Conservation (phyloP, 2,329 filamentous ascomycete genomes). For the Didymella exigua region DNA sequence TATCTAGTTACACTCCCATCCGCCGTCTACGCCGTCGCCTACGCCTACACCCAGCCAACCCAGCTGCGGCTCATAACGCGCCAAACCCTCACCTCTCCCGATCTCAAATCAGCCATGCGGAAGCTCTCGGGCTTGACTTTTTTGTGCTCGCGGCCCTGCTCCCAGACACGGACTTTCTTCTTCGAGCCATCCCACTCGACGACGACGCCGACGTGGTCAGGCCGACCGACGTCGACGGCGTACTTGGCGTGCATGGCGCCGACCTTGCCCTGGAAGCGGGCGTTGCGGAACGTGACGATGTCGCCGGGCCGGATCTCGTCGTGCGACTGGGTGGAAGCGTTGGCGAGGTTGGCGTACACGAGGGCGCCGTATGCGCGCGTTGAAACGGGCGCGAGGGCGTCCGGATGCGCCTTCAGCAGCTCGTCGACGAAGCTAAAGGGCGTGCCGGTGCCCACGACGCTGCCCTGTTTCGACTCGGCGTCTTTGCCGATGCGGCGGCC, state of each 20-base stretch:
- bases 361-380: slow-evolving; percentile 87
- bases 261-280: slow-evolving; percentile 92
- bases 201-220: slow-evolving; percentile 86
- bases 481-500: slow-evolving; percentile 78
- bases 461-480: slow-evolving; percentile 74
- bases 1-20: too few relatives aligned
- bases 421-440: slow-evolving; percentile 79
- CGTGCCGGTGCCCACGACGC: slow-evolving; percentile 81
- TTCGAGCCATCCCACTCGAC: slow-evolving; percentile 98
- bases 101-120: slow-evolving; percentile 87
- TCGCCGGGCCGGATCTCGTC: slow-evolving; percentile 95
- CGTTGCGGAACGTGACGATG: slow-evolving; percentile 89
- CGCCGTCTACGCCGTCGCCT: not conserved
- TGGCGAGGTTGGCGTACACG: slow-evolving; percentile 93
- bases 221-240: slow-evolving; percentile 82
- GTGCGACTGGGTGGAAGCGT: slow-evolving; percentile 85
- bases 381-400: slow-evolving; percentile 83
- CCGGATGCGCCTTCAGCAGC: slow-evolving; percentile 73
- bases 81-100: slow-evolving; percentile 97
- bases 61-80: slow-evolving; percentile 89
- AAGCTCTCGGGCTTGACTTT: slow-evolving; percentile 96
- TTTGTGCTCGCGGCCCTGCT: slow-evolving; percentile 90
- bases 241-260: slow-evolving; percentile 97
- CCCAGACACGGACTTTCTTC: slow-evolving; percentile 95
- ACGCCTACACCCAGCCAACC: slow-evolving; percentile 73